Evolutionary conservation across 2,329 filamentous ascomycete genomes (phyloP).

Genomic region (Diplodia sapinea): DNA sequence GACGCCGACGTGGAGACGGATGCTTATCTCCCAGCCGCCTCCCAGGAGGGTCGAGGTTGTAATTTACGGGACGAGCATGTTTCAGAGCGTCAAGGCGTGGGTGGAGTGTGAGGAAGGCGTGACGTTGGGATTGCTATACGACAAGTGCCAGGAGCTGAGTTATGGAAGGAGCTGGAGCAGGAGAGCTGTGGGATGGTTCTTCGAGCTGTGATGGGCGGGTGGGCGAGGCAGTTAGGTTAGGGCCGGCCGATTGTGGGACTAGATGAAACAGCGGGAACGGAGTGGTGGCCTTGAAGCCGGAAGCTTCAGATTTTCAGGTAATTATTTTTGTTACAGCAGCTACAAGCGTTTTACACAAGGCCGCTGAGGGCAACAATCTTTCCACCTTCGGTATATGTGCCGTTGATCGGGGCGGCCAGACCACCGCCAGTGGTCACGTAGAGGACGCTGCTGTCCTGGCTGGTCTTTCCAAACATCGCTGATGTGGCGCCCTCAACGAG

Average conservation of each 20-base stretch:
- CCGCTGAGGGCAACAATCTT: conserved; percentile 37
- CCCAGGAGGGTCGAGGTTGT: conserved; percentile 27
- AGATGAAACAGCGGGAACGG: conserved; percentile 33
- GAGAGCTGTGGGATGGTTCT: conserved; percentile 28
- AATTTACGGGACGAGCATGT: conserved; percentile 1
- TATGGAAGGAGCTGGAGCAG: conserved; percentile 5
- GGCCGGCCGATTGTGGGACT: conserved; percentile 37
- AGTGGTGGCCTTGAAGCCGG: neutral
- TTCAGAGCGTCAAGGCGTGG: conserved; percentile 18
- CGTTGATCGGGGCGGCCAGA: conserved; percentile 34
- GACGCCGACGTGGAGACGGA: conserved; percentile 20
- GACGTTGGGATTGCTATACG: conserved; percentile 21
- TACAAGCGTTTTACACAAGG: conserved; percentile 36
- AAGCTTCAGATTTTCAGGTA: conserved; percentile 31
- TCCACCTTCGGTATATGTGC: conserved; percentile 36
- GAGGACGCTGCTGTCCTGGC: conserved; percentile 34
- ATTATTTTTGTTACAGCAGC: conserved; percentile 42
- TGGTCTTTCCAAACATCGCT: conserved; percentile 34
- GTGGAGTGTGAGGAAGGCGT: conserved; percentile 24
- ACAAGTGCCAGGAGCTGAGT: neutral
- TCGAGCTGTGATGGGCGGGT: conserved; percentile 37
- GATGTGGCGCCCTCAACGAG: conserved; percentile 35
- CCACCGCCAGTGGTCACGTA: conserved; percentile 40
- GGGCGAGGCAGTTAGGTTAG: conserved; percentile 37
- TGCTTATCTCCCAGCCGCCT: conserved; percentile 28